Base-by-base conservation (phyloP, 768 basidiomycete species). In the Ramaria rubella region DNA sequence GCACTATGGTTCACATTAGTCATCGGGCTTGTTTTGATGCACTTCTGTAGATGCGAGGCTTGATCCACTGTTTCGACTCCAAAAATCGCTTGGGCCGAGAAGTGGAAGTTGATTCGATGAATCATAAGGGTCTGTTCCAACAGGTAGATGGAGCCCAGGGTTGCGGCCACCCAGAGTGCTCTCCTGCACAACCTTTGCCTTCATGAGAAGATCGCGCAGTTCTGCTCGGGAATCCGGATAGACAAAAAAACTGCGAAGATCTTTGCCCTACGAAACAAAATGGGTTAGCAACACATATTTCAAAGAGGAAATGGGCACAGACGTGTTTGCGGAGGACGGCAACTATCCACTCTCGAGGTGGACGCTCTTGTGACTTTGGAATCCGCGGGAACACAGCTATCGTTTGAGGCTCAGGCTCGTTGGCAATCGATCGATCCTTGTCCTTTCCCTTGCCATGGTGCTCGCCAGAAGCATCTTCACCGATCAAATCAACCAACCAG, bases 221-320 rank as follows among this genome's bases (percentile, higher is more conserved):
- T 78, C 75, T 2, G 79, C 82, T 4, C 89, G 80, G 12, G 90
- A 89, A 56, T 89, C 86, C 1, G 90, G 89, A 63, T 79, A 91
- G 40, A 88, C 70, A 63, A 90, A 88, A 1, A 76, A 69, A 14
- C 69, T 73, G 38, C 90, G 67, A 43, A 92, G 69, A 2, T 77
- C 68, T 26, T 74, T 71, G 34, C 78, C 79, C 89, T 90, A 58
- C 12, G 51, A 30, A 57, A 58, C 42, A 46, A 34, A 24, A 23
- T 34, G 50, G 68, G n/a, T n/a, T n/a, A 27, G 46, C 2, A 23
- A n/a, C 19, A 14, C 24, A 30, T 52, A 5, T 15, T 8, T 23
- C 43, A 42, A 53, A 46, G 36, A 48, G 19, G 26, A 38, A 48
- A 26, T 26, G 23, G 30, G 49, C 33, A n/a, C 52, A 65, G 71